Evolutionary conservation across 441 rosid genomes (phyloP), one percentile per base, ranked within the genome.

Genomic region (Metrosideros polymorpha): DNA sequence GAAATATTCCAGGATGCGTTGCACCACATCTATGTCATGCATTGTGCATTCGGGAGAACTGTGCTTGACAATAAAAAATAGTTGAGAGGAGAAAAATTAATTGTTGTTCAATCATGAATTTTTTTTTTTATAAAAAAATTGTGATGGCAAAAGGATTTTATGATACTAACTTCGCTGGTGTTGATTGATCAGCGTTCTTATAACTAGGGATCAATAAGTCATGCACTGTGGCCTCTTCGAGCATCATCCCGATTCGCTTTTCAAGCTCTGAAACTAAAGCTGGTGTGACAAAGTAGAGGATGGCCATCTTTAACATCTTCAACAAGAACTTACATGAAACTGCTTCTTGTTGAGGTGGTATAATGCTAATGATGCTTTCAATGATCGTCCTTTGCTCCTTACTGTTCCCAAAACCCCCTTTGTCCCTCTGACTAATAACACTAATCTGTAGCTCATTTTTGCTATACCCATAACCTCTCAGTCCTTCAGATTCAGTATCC

Each of bases 181-280:
- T 89, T 12, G 91, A 93, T 71, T 91, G 97, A 89, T 97, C 95
- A 84, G 90, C 92, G 77, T 85, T 91, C 84, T 86, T 92, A 87
- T 91, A 95, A 85, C 91, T 94, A 57, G 97, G 98, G 89, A 97
- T 95, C 91, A 97, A n/a, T 85, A 95, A 95, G 87, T 97, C 98
- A 86, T 92, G 85, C 52, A 91, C 96, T 82, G 84, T 92, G 83
- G 95, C 98, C 84, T 92, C 94, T 86, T 94, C 95, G 88, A 97
- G 59, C 84, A 85, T 88, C 89, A 92, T 85, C 29, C 98, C 96
- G 3, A 90, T 92, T 84, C 94, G 91, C 87, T 92, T 94, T 91
- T 97, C 97, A 45, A 97, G 96, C 86, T 96, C 97, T 84, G 96
- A 91, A 85, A 93, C 90, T 57, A 95, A 86, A 90, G 97, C 98